These are phyloP conservation scores for Logfia minima DNA, from an alignment of 129 eudicot species.

Conservation along the genomic window DNA sequence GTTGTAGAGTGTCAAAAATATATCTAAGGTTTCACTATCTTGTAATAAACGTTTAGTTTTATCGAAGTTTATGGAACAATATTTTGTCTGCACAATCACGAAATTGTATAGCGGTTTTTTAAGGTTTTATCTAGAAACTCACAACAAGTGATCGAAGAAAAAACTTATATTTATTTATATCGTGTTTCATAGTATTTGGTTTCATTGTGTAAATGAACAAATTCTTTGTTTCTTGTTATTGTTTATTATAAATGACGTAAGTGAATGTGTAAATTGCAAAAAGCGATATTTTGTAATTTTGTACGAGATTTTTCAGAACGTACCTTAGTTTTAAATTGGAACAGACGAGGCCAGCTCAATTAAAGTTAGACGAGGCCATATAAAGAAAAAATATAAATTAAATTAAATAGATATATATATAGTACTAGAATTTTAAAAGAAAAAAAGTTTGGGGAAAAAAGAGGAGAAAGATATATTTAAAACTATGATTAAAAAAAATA, in stretches of 20 bases:
- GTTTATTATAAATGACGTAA: too few relatives aligned
- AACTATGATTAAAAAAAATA: too few relatives aligned
- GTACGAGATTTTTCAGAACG: neutral
- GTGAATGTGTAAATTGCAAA: too few relatives aligned
- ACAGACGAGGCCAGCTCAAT: too few relatives aligned
- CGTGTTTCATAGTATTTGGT: conserved; percentile 17
- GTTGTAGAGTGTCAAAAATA: conserved; percentile 22
- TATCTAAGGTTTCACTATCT: conserved; percentile 25
- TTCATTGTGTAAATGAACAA: neutral
- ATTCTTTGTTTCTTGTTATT: too few relatives aligned
- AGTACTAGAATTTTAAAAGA: too few relatives aligned
- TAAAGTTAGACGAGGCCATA: too few relatives aligned
- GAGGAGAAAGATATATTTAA: too few relatives aligned
- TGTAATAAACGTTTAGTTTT: conserved; percentile 23
- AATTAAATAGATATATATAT: too few relatives aligned
- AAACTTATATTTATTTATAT: neutral
- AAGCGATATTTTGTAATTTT: neutral
- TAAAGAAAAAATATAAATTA: too few relatives aligned
- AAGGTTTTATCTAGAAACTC: conserved; percentile 13
- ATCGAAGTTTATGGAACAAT: conserved; percentile 13
- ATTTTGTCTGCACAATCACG: conserved; percentile 22
- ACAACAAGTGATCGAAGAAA: neutral
- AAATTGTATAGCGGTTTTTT: neutral
- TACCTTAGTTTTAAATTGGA: neutral
- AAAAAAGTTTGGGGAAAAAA: too few relatives aligned